Percentiles rank a stretch among this genome's conserved stretches.
phyloP scores from a whole-genome alignment of 2,329 filamentous ascomycete genomes.

The Dichotomopilus funicola region DNA sequence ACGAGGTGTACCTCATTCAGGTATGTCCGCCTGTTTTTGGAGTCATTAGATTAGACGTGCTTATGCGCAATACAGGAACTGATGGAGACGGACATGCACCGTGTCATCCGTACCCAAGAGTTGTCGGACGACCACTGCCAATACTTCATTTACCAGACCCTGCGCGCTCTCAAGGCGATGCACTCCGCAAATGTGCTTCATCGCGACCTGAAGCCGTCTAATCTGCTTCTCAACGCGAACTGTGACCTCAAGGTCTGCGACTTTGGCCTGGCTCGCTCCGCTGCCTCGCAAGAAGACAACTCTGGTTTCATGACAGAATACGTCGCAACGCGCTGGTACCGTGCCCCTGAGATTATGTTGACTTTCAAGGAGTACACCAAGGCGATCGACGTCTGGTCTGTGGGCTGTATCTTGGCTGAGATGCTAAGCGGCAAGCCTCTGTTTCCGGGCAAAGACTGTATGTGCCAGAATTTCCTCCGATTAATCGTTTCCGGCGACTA shows the following conservation, averaged over 20 bases:
- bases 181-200: constrained; percentile 98
- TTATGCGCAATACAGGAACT: constrained; percentile 59
- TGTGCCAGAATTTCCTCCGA: constrained; percentile 32
- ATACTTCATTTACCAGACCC: constrained; percentile 99
- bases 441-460: constrained; percentile 98
- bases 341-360: constrained; percentile 98
- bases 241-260: constrained; percentile 99
- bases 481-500: neutral
- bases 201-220: constrained; percentile 94
- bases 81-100: constrained; percentile 99
- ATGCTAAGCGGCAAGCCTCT: constrained; percentile 98
- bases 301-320: constrained; percentile 99
- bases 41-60: constrained; percentile 15
- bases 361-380: constrained; percentile 99
- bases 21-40: constrained; percentile 41
- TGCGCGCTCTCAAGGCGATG: constrained; percentile 97
- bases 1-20: constrained; percentile 97
- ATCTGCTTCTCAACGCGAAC: constrained; percentile 93
- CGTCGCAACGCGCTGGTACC: constrained; percentile 97
- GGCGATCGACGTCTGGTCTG: constrained; percentile 98
- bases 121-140: constrained; percentile 99
- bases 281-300: constrained; percentile 96
- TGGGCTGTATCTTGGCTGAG: constrained; percentile 95
- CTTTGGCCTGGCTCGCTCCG: constrained; percentile 91
- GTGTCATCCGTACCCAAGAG: constrained; percentile 96